phyloP scores from a whole-genome alignment of 2,329 filamentous ascomycete species.

The Fusarium penzigii region DNA sequence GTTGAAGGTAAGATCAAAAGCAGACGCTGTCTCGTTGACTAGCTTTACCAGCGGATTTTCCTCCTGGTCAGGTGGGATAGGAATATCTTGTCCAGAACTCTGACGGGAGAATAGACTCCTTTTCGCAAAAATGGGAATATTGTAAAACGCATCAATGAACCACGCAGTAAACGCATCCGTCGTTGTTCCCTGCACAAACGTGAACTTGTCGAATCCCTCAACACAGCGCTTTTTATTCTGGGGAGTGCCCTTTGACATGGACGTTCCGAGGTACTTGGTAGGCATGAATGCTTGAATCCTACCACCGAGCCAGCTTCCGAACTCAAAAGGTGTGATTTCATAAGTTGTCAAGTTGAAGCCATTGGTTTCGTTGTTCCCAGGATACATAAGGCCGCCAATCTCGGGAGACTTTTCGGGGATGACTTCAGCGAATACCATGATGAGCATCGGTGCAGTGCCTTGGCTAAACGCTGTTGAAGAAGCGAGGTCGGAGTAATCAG shows the following conservation, averaged over 20 bases:
- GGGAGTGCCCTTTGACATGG: constrained; percentile 25
- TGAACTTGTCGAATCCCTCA: constrained; percentile 33
- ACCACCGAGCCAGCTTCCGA: constrained; percentile 34
- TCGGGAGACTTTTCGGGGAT: constrained; percentile 29
- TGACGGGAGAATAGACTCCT: constrained; percentile 15
- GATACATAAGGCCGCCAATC: constrained; percentile 31
- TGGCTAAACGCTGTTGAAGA: constrained; percentile 13
- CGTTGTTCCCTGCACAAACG: constrained; percentile 33
- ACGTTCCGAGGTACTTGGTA: constrained; percentile 30
- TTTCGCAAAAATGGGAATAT: constrained; percentile 27
- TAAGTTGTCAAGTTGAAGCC: constrained; percentile 34
- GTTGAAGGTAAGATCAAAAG: constrained; percentile 32
- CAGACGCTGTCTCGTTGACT: constrained; percentile 22
- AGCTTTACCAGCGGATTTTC: constrained; percentile 24
- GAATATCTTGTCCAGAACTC: constrained; percentile 10
- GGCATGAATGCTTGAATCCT: constrained; percentile 32
- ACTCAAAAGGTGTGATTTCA: constrained; percentile 35
- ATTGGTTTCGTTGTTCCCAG: constrained; percentile 26
- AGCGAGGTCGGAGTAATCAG: constrained; percentile 28
- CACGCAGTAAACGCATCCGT: constrained; percentile 29
- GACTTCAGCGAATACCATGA: constrained; percentile 29
- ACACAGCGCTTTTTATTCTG: constrained; percentile 32
- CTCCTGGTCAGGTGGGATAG: constrained; percentile 16
- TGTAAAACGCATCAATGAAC: constrained; percentile 30
- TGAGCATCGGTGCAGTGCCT: constrained; percentile 31